Conservation (phyloP, 208 protist genomes). For the Sergeia podlipaevii region DNA sequence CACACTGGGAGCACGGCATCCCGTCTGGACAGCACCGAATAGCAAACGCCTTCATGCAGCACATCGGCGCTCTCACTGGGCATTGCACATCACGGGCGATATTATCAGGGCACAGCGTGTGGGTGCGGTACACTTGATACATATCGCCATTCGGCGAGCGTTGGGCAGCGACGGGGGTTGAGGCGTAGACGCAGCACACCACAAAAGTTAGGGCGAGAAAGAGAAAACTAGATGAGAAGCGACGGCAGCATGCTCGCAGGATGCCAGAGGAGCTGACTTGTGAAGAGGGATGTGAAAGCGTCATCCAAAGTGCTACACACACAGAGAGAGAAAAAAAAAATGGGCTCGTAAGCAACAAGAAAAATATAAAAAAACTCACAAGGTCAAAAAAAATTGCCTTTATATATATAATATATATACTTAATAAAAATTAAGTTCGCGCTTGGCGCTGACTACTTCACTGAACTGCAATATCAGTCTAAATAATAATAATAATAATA, state of each 20-base stretch:
- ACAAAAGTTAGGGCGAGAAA: not conserved
- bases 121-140: not conserved
- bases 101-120: constrained; percentile 17
- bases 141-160: not conserved
- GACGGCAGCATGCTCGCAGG: no score
- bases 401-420: no score
- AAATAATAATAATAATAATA: constrained; percentile 4
- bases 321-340: constrained; percentile 6
- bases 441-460: no score
- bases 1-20: constrained; percentile 19
- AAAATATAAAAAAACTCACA: not conserved
- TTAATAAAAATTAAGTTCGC: no score
- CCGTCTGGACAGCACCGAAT: constrained; percentile 25
- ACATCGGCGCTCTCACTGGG: constrained; percentile 15
- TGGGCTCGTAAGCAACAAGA: not conserved
- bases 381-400: constrained; percentile 3
- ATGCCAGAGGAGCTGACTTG: no score
- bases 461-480: no score
- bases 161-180: not conserved
- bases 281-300: no score
- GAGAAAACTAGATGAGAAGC: not conserved
- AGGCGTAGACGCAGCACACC: constrained; percentile 7
- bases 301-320: constrained; percentile 1
- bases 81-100: constrained; percentile 20
- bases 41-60: constrained; percentile 19